Conservation (phyloP, 2,329 filamentous ascomycete genomes). For the Chaetothyriales sp. region DNA sequence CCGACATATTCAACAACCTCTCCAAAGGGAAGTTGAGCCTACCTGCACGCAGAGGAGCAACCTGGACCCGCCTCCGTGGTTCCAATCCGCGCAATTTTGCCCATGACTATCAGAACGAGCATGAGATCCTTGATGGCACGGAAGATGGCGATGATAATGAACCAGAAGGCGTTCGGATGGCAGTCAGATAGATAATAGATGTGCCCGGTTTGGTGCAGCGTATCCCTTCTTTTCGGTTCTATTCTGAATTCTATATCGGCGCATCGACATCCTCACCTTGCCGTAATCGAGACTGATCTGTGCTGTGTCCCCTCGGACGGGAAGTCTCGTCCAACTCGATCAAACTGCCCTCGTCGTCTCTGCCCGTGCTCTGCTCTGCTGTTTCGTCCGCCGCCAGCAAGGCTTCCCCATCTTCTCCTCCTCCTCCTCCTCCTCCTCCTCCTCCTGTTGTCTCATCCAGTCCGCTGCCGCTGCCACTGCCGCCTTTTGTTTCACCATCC, state of each 20-base stretch:
- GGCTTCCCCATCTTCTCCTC: not conserved
- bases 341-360: not conserved
- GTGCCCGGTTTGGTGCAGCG: not conserved
- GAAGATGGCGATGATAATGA: slow-evolving; percentile 14
- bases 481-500: slow-evolving; percentile 15
- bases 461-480: slow-evolving; percentile 1
- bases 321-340: not conserved
- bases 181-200: slow-evolving; percentile 7
- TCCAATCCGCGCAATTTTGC: slow-evolving; percentile 8
- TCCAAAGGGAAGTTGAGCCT: slow-evolving; percentile 47
- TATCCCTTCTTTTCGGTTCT: not conserved
- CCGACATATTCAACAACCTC: slow-evolving; percentile 38
- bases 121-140: slow-evolving; percentile 19
- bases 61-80: slow-evolving; percentile 11
- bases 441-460: not conserved
- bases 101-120: slow-evolving; percentile 18
- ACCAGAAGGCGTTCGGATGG: slow-evolving; percentile 13
- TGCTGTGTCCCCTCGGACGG: too few relatives aligned
- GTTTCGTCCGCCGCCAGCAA: not conserved
- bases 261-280: not conserved
- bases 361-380: too few relatives aligned
- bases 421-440: not conserved
- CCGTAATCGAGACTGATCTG: not conserved
- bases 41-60: slow-evolving; percentile 7
- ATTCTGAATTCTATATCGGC: not conserved